Evolutionary conservation across 1,139 yeast genomes (phyloP), one percentile per base, ranked within the genome.

Genomic region (Zygosaccharomyces pseudobailii): DNA sequence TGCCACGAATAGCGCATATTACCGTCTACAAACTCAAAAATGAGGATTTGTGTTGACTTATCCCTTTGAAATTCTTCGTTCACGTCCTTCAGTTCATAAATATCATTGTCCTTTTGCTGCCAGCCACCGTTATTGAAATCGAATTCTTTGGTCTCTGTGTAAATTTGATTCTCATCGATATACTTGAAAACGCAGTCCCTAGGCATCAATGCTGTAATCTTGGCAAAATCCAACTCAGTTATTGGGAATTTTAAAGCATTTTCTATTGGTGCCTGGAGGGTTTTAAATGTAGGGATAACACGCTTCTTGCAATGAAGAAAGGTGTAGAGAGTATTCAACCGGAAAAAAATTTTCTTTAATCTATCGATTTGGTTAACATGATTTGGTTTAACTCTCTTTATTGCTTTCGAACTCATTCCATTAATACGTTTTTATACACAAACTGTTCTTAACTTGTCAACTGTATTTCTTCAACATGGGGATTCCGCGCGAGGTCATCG

Each of bases 21-120:
- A 3, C 88, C 87, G 65, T 89, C 96, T 19, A 79, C 73, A 63
- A 89, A 87, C 58, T 86, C 95, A 62, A 89, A 84, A 1, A 88
- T 72, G 24, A 89, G 70, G 3, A 87, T 58, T 55, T 83, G 88
- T 31, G 70, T 70, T 0, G 69, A 61, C 8, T 59, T 51, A 24
- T 59, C 53, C 3, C 60, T 57, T 6, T 56, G 47, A 21, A 47
- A 55, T 45, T 66, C 68, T 31, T 62, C 59, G 28, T 68, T 71
- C 4, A 49, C 28, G 23, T 58, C 53, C 46, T 75, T 72, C 31
- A 77, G 56, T 37, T 76, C 71, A 50, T 72, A 78, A 31, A 79
- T 71, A 58, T 78, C 82, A 25, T 65, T 58, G 36, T 76, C 80
- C 45, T 75, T 71, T 54, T 76, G 74, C 45, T 69, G 61, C 50